Percentiles rank a stretch among this genome's conserved stretches.
phyloP scores from a whole-genome alignment of 2,329 filamentous ascomycete species.

The Huntiella bhutanensis region DNA sequence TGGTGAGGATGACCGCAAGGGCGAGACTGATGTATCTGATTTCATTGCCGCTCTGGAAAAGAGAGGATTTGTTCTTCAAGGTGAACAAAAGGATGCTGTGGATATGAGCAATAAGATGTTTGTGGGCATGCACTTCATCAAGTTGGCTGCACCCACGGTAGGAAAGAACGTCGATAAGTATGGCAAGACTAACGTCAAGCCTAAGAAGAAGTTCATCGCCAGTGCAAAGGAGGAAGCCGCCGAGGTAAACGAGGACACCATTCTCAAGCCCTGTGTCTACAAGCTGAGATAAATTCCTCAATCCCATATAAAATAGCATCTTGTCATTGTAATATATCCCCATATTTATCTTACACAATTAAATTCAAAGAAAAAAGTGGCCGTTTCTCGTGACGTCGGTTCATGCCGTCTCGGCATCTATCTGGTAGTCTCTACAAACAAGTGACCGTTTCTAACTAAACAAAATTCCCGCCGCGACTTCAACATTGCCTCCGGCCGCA shows the following conservation, averaged over 20 bases:
- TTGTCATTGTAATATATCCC: background rate
- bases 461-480: constrained; percentile 69
- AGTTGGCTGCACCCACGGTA: constrained; percentile 52
- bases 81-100: constrained; percentile 37
- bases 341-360: background rate
- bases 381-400: too few relatives aligned
- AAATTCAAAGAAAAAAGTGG: too few relatives aligned
- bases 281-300: constrained; percentile 48
- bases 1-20: constrained; percentile 39
- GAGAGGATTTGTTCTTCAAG: constrained; percentile 69
- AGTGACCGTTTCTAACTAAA: constrained; percentile 20
- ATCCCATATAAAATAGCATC: background rate
- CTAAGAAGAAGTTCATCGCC: constrained; percentile 32
- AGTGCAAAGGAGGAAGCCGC: constrained; percentile 31
- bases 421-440: too few relatives aligned
- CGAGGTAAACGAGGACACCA: constrained; percentile 41
- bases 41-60: constrained; percentile 70
- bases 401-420: too few relatives aligned
- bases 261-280: constrained; percentile 90
- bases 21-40: constrained; percentile 68
- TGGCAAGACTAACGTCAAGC: constrained; percentile 36
- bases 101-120: constrained; percentile 96
- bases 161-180: constrained; percentile 49
- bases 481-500: constrained; percentile 68
- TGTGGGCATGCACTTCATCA: constrained; percentile 88